Evolutionary conservation across 768 basidiomycete species (phyloP), one percentile per base, ranked within the genome.

Genomic region (Macrolepiota albuminosa): DNA sequence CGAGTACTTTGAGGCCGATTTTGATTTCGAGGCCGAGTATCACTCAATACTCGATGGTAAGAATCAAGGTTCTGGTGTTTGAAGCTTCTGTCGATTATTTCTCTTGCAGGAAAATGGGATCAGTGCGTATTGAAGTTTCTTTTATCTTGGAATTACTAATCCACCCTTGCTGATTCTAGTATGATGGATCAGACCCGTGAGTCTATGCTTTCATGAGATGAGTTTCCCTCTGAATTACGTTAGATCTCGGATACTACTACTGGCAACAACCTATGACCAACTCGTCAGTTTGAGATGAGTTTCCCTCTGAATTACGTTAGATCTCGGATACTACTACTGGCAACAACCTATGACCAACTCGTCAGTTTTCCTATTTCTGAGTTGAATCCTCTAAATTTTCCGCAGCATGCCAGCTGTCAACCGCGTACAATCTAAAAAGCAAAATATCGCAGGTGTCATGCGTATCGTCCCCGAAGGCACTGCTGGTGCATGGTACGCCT

Each of bases 251-350:
- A 56, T 88, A 85, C 61, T 82, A 78, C 61, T 87, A 89, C 70
- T 88, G 87, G 84, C 87, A 90, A 61, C 85, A 86, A 65, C 86
- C 87, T 4, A 84, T 84, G 81, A 76, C 79, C n/a, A n/a, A n/a
- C n/a, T n/a, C n/a, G n/a, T n/a, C n/a, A n/a, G n/a, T n/a, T n/a
- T 24, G 2, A 24, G 43, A 29, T 29, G 7, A 13, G n/a, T 8
- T 34, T 6, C 43, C n/a, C 31, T 18, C 39, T 54, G 48, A 51
- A n/a, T 42, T 36, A 0, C 31, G 59, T 49, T 33, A 80, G 76
- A 83, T 70, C 66, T 84, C 59, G 81, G 81, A 56, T 88, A 85
- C 61, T 82, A 78, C 61, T 87, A 89, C 70, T 88, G 87, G 84
- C 87, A 90, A 61, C 85, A 86, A 65, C 86, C 87, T 4, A 84